Evolutionary conservation across 176 grass and related monocot genomes (phyloP), one percentile per base, ranked within the genome.

Genomic region (Saccharum officinarum): DNA sequence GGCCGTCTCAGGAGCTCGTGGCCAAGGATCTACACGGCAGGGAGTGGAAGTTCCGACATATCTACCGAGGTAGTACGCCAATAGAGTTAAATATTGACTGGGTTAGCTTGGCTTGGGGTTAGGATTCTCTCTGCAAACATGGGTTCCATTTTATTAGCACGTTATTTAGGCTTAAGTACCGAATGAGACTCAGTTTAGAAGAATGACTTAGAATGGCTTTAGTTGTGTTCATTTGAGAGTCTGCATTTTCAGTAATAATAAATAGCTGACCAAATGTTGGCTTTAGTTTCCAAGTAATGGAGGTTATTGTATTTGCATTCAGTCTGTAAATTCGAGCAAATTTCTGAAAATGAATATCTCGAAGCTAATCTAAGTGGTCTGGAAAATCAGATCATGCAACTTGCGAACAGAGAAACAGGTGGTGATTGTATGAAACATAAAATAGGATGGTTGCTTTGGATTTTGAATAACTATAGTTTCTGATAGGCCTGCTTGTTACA

Each of bases 11-110:
- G 73, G 93, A 95, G 83, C 93, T 98, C 69, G 28, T 95, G 79
- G 93, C 93, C 30, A 94, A 92, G 87, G 96, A 98, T 90, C 84
- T 98, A 81, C 93, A 98, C 75, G 93, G 91, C 69, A 89, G 84
- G 1, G 93, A 90, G 18, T 98, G 96, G 91, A 94, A 76, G 84
- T 98, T 98, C 91, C 83, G 84, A 5, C 96, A 98, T 91, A 98
- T 89, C 80, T 95, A 98, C 69, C 83, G 95, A 93, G 93, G 95
- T 88, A 84, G 92, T 28, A 28, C 36, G 16, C 52, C 40, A 18
- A 25, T 4, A 3, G 33, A 64, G 52, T 70, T 69, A 36, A 4
- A 4, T 57, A 42, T 68, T 46, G 52, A 10, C 16, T 52, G 50
- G 18, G 59, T 54, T 77, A 72, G 45, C 79, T 76, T 77, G 45